phyloP scores from a whole-genome alignment of 2,329 filamentous ascomycete species.

The Ampelomyces quisqualis region DNA sequence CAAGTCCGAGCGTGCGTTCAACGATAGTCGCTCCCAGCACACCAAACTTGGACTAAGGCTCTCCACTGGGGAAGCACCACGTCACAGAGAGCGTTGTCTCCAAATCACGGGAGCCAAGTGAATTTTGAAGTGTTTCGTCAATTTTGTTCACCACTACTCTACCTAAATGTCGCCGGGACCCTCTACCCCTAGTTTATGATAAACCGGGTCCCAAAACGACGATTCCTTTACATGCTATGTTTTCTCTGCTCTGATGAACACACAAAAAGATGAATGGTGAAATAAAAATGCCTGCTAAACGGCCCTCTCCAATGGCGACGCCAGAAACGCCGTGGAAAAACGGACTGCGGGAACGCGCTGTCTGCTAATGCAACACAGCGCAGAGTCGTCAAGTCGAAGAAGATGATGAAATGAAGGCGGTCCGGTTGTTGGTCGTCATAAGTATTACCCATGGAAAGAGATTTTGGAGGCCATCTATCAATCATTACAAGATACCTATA shows the following conservation, averaged over 20 bases:
- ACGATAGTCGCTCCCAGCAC: too few species aligned
- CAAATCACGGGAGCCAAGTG: not conserved
- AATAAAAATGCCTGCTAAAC: slow-evolving; percentile 26
- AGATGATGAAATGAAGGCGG: slow-evolving; percentile 30
- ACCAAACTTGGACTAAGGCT: too few species aligned
- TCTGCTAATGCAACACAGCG: slow-evolving; percentile 19
- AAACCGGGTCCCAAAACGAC: slow-evolving; percentile 16
- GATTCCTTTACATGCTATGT: slow-evolving; percentile 34
- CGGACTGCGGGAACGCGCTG: slow-evolving; percentile 24
- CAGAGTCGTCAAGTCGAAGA: slow-evolving; percentile 25
- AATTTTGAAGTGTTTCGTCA: slow-evolving; percentile 17
- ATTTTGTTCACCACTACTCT: slow-evolving; percentile 25
- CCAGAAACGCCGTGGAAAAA: slow-evolving; percentile 31
- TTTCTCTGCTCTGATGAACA: slow-evolving; percentile 22
- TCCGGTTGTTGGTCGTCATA: slow-evolving; percentile 34
- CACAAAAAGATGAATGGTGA: slow-evolving; percentile 25
- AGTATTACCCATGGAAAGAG: slow-evolving; percentile 38
- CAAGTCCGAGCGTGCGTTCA: slow-evolving; percentile 4
- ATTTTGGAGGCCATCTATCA: slow-evolving; percentile 44
- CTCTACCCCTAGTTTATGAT: slow-evolving; percentile 17
- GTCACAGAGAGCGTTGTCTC: too few species aligned
- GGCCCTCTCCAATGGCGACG: slow-evolving; percentile 25
- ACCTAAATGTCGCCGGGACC: slow-evolving; percentile 20
- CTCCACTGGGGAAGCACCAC: not conserved
- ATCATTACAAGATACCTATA: slow-evolving; percentile 48